A percentile compares a stretch with the other conserved stretches of the same genome.
Evolutionary conservation across 371 early-diverging fungal genomes (phyloP).

Genomic region (Rhizopus delemar): DNA sequence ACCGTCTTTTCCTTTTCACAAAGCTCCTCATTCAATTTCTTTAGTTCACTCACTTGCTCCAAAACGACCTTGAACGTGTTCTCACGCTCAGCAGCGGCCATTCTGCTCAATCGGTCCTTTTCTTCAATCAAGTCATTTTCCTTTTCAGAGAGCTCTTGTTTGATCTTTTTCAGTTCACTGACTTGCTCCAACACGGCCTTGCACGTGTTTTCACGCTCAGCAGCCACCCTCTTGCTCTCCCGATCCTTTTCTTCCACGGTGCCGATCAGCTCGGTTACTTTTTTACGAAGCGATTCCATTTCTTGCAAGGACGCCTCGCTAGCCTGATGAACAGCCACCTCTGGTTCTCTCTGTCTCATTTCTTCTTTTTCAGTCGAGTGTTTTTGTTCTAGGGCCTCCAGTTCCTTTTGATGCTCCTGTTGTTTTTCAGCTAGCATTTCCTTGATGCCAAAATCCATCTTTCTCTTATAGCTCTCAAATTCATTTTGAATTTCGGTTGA

Average conservation of each 20-base stretch:
- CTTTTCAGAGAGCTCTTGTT: not conserved
- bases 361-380: not conserved
- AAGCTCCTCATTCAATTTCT: not conserved
- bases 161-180: not conserved
- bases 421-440: conserved; percentile 9
- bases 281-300: conserved; percentile 8
- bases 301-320: conserved; percentile 3
- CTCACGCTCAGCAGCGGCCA: not conserved
- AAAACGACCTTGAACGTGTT: not conserved
- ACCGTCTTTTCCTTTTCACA: conserved; percentile 1
- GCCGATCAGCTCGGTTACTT: not conserved
- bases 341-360: conserved; percentile 1
- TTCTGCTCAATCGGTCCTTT: not conserved
- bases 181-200: not conserved
- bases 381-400: conserved; percentile 19
- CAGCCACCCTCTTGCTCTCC: not conserved
- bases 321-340: not conserved
- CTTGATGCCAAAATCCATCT: conserved; percentile 13
- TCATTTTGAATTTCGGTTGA: conserved; percentile 40
- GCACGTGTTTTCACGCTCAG: not conserved
- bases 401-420: conserved; percentile 11
- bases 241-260: not conserved
- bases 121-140: conserved; percentile 2
- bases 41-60: conserved; percentile 1
- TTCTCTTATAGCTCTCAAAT: conserved; percentile 21